Evolutionary conservation across 2,329 filamentous ascomycete species (phyloP).

Genomic region (Neurospora crassa): DNA sequence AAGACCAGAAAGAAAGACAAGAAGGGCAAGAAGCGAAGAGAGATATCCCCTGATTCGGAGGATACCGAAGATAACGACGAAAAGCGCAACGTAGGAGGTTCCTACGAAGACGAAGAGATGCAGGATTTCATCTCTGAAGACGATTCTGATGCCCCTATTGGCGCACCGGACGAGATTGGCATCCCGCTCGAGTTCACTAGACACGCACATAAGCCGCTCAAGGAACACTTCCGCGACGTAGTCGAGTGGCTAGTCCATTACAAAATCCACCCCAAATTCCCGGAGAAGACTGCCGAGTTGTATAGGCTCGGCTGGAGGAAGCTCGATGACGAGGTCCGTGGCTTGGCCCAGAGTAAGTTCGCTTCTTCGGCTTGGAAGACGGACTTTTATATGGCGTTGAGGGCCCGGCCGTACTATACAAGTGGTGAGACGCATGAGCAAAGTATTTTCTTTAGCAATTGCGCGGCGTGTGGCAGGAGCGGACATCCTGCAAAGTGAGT

Average conservation of each 20-base stretch:
- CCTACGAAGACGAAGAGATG: slow-evolving; percentile 24
- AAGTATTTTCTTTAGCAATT: slow-evolving; percentile 27
- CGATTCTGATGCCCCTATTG: slow-evolving; percentile 41
- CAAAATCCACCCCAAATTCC: slow-evolving; percentile 63
- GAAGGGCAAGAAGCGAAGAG: slow-evolving; percentile 3
- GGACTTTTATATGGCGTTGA: slow-evolving; percentile 56
- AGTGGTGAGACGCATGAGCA: slow-evolving; percentile 23
- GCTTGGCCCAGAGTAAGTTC: slow-evolving; percentile 61
- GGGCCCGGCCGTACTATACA: slow-evolving; percentile 54
- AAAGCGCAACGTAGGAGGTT: slow-evolving; percentile 14
- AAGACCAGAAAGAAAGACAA: slow-evolving; percentile 4
- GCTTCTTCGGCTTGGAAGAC: slow-evolving; percentile 60
- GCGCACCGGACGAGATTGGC: slow-evolving; percentile 39
- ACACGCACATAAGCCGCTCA: slow-evolving; percentile 55
- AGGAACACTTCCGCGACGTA: slow-evolving; percentile 63
- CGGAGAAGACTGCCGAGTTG: slow-evolving; percentile 46
- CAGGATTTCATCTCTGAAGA: slow-evolving; percentile 60
- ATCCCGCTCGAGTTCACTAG: slow-evolving; percentile 63
- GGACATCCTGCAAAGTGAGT: slow-evolving; percentile 58
- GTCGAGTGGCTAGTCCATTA: slow-evolving; percentile 78
- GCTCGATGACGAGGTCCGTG: slow-evolving; percentile 60
- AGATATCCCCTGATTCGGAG: not conserved
- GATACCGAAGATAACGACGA: slow-evolving; percentile 5
- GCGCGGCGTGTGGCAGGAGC: slow-evolving; percentile 62
- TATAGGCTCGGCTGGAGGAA: slow-evolving; percentile 63